A percentile compares a stretch with the other conserved stretches of the same genome.
These are phyloP conservation scores for Plasmodium gallinaceum DNA, from an alignment of 169 alveolate species.

Conservation along the genomic window DNA sequence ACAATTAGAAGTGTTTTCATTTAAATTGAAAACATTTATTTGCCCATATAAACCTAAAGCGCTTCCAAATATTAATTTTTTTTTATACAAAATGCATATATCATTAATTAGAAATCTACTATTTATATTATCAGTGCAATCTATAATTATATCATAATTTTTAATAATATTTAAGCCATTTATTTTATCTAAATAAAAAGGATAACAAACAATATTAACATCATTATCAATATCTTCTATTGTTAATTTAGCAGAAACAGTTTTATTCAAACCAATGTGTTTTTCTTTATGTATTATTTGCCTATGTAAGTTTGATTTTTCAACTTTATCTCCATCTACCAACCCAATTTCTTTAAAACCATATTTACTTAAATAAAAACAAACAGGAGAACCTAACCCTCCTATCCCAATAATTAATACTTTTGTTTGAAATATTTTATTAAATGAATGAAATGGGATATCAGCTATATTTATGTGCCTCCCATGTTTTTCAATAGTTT, in stretches of 20 bases:
- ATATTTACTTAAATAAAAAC: slow-evolving; percentile 96
- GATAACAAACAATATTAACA: slow-evolving; percentile 79
- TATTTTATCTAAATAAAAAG: slow-evolving; percentile 75
- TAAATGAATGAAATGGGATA: slow-evolving; percentile 38
- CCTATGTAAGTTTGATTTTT: slow-evolving; percentile 88
- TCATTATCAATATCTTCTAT: slow-evolving; percentile 77
- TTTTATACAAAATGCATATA: slow-evolving; percentile 80
- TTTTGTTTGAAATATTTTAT: slow-evolving; percentile 83
- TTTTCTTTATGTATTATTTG: slow-evolving; percentile 88
- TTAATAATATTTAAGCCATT: slow-evolving; percentile 81
- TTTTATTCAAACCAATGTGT: slow-evolving; percentile 85
- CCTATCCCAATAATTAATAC: slow-evolving; percentile 98
- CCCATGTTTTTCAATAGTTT: slow-evolving; percentile 42
- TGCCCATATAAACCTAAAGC: slow-evolving; percentile 85
- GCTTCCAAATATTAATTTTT: slow-evolving; percentile 82
- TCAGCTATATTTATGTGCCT: slow-evolving; percentile 36
- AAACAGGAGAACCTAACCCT: slow-evolving; percentile 97
- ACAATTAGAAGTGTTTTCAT: slow-evolving; percentile 75
- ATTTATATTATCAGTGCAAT: slow-evolving; percentile 83
- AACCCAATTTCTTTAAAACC: slow-evolving; percentile 90
- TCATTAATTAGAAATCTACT: slow-evolving; percentile 85
- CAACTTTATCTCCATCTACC: slow-evolving; percentile 90
- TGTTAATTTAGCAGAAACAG: slow-evolving; percentile 82
- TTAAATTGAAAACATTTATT: slow-evolving; percentile 79
- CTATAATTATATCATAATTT: slow-evolving; percentile 82